Evolutionary conservation across 305 asterid species (phyloP).

Genomic region (Nicotiana rustica): DNA sequence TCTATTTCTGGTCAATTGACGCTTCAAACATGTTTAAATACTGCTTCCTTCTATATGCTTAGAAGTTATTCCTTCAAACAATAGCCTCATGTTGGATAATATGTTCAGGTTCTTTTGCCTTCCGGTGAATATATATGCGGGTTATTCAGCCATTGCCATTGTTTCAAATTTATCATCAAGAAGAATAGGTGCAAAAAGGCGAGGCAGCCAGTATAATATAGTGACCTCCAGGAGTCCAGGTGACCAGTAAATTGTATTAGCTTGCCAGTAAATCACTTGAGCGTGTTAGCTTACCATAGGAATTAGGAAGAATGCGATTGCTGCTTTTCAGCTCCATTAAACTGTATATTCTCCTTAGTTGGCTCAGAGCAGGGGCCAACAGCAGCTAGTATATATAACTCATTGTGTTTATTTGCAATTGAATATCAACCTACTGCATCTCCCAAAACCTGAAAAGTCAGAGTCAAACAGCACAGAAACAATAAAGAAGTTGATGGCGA

Average conservation of each 20-base stretch:
- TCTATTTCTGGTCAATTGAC: neutral
- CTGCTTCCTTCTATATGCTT: neutral
- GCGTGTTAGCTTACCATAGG: neutral
- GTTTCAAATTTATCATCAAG: neutral
- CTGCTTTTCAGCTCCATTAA: neutral
- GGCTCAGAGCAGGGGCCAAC: neutral
- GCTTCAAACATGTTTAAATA: neutral
- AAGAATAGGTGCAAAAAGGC: conserved; percentile 13
- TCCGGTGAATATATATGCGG: neutral
- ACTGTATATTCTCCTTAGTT: neutral
- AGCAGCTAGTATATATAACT: neutral
- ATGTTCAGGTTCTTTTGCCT: neutral
- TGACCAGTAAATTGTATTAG: neutral
- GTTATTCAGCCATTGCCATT: neutral
- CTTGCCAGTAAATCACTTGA: neutral
- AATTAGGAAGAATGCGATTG: neutral
- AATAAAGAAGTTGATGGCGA: conserved; percentile 23
- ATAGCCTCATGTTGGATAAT: neutral
- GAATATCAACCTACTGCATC: conserved; percentile 9
- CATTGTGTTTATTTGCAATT: neutral
- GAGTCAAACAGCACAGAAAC: neutral
- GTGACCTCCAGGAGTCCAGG: neutral
- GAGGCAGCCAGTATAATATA: conserved; percentile 7
- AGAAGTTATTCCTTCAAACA: neutral
- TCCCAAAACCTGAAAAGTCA: neutral